Evolutionary conservation across 495 filamentous ascomycete species (phyloP), one percentile per base, ranked within the genome.

Genomic region (Chaetomium fimeti): DNA sequence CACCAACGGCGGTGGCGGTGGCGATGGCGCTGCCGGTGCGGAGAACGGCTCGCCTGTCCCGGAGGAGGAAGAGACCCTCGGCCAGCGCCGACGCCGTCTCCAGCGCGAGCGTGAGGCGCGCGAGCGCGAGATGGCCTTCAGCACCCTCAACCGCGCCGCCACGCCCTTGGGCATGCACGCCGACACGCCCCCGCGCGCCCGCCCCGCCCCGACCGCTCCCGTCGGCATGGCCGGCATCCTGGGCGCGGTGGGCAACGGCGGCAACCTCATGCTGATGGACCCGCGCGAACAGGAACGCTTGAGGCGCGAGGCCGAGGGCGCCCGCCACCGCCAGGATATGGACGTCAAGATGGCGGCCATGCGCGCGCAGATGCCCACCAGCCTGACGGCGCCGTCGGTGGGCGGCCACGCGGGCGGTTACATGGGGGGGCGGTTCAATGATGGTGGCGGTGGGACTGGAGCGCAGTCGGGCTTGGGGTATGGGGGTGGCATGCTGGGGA

Each of bases 11-110:
- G 42, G n/a, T 20, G 65, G 63, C 47, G 32, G 60, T 62, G 38
- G 63, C 54, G 72, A 74, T 56, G 69, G 71, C 7, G 69, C 73
- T 2, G 15, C 13, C 7, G 24, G 8, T 36, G 8, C 12, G 5
- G 32, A 36, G 8, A 36, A 11, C 20, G 60, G 48, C 22, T 5
- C 22, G 22, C 24, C 32, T 25, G 66, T 74, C 1, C 74, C 78
- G 7, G 89, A 88, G 62, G 82, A 84, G 60, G 91, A 96, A 66
- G 93, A 98, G 73, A 96, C 93, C 0, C 83, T 98, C 3, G 94
- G 87, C 15, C 91, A 98, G 71, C 87, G 93, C 9, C 87, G 92
- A 5, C 85, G 82, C 63, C 86, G 94, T 16, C 82, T 98, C 1
- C 90, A 92, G 73, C 86, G 83, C 51, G 89, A 93, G 75, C 82